Evolutionary conservation across 371 early-diverging fungal species (phyloP), one percentile per base, ranked within the genome.

Genomic region (Mucor lusitanicus): DNA sequence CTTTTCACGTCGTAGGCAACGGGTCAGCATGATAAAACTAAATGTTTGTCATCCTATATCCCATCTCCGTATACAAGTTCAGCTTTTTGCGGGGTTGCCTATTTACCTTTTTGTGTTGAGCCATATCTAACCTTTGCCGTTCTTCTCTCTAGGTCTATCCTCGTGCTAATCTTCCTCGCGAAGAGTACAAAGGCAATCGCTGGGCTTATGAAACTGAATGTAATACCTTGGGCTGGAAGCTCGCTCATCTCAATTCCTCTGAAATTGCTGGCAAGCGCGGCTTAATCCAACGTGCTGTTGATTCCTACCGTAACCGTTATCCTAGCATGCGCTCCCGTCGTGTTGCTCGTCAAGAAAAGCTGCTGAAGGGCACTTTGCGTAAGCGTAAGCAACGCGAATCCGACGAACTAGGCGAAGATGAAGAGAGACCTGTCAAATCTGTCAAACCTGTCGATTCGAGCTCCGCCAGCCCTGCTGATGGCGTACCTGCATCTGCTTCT

Each of bases 221-320:
- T 27, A 77, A 77, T 58, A 69, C 66, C 27, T 57, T 77, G 21
- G 78, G 78, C 3, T 77, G 78, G 78, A 74, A 74, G 56, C 56
- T 77, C 33, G 79, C 81, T 13, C 92, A 87, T 62, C 77, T 95
- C 11, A 97, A 97, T 75, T 85, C 85, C 17, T 78, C 82, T 19
- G 84, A 92, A 63, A 86, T 96, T 46, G 85, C 90, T 40, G 95
- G 90, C 6, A 92, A 93, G 63, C 89, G 97, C 40, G 98, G 98
- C 13, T 78, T 97, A 40, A 85, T 97, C 53, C 98, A 97, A 73
- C 85, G 97, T 6, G 96, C 97, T 0, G 98, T 97, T 0, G 97
- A 97, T 75, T 92, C 91, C 27, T 97, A 92, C 72, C 87, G 97
- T 55, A 93, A 95, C 60, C 87, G 93, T 19, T 90, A 90, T 73